Conservation (phyloP, 2,329 filamentous ascomycete genomes). For the Colletotrichum agaves region DNA sequence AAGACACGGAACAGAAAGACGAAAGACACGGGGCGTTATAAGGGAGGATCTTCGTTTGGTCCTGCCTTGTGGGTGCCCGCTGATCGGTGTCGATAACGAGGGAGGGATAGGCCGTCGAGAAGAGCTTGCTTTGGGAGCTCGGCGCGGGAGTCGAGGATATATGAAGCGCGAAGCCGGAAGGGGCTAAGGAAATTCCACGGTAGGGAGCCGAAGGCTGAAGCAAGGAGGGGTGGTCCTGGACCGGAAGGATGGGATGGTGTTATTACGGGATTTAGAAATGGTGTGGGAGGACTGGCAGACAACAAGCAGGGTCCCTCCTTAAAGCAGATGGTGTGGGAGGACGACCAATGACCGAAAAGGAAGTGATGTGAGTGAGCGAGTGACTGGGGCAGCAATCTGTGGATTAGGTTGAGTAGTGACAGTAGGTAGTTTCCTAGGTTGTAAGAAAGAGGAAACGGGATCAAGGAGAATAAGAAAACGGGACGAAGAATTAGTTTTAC, state of each 20-base stretch:
- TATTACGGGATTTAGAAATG: conserved; percentile 14
- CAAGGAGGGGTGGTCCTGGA: conserved; percentile 11
- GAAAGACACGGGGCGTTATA: not conserved
- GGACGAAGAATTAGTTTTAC: not conserved
- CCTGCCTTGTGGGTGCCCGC: conserved; percentile 1
- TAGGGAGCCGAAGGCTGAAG: conserved; percentile 9
- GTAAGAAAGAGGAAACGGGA: not conserved
- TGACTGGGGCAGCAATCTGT: not conserved
- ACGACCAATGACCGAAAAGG: not conserved
- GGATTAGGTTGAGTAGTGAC: not conserved
- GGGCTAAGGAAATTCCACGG: conserved; percentile 9
- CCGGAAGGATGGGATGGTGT: conserved; percentile 17
- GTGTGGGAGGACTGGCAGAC: conserved; percentile 3
- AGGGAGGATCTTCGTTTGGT: conserved; percentile 1
- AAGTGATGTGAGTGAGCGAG: not conserved
- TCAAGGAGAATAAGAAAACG: not conserved
- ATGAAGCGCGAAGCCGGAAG: conserved; percentile 24
- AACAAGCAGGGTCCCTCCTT: not conserved
- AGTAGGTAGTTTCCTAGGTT: too few species aligned
- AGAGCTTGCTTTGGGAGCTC: not conserved
- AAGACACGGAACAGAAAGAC: not conserved
- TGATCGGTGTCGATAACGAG: conserved; percentile 5
- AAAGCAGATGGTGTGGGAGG: not conserved
- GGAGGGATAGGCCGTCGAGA: conserved; percentile 10
- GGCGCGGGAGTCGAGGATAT: conserved; percentile 11